Conservation (phyloP, 2,329 filamentous ascomycete species). For the Phaeosphaeriaceae sp. region DNA sequence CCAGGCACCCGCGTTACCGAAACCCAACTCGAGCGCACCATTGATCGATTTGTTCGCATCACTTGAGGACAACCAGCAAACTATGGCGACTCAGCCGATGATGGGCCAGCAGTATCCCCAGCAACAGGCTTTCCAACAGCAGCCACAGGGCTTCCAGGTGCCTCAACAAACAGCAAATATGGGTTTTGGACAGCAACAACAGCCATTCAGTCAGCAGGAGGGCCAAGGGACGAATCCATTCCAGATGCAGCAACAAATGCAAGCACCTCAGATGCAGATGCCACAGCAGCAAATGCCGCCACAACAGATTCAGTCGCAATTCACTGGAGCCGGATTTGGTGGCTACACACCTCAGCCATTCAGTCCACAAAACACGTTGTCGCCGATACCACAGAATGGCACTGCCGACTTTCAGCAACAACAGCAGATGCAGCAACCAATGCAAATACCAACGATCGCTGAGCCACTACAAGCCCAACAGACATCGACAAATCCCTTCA, state of each 20-base stretch:
- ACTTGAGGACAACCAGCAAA: conserved; percentile 45
- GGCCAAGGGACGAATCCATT: conserved; percentile 85
- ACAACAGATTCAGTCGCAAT: conserved; percentile 63
- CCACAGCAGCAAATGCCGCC: conserved; percentile 46
- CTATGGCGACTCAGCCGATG: conserved; percentile 44
- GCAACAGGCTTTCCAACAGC: conserved; percentile 38
- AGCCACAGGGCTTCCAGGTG: conserved; percentile 36
- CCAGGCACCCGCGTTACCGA: conserved; percentile 29
- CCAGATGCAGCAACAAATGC: conserved; percentile 70
- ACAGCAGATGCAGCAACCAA: conserved; percentile 13
- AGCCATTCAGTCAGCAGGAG: conserved; percentile 63
- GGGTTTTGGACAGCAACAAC: conserved; percentile 40
- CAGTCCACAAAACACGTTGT: conserved; percentile 51
- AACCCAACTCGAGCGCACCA: conserved; percentile 30
- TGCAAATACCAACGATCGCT: conserved; percentile 40
- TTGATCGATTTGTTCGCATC: conserved; percentile 46
- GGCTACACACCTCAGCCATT: conserved; percentile 76
- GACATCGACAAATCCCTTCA: conserved; percentile 88
- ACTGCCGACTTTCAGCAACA: conserved; percentile 55
- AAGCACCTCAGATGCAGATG: background rate
- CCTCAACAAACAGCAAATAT: conserved; percentile 52
- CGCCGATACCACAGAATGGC: conserved; percentile 60
- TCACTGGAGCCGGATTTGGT: conserved; percentile 82
- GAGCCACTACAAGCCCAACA: conserved; percentile 56
- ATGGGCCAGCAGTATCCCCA: conserved; percentile 45